These are phyloP conservation scores for Candida vaughaniae DNA, from an alignment of 805 yeast genomes.

Conservation along the genomic window DNA sequence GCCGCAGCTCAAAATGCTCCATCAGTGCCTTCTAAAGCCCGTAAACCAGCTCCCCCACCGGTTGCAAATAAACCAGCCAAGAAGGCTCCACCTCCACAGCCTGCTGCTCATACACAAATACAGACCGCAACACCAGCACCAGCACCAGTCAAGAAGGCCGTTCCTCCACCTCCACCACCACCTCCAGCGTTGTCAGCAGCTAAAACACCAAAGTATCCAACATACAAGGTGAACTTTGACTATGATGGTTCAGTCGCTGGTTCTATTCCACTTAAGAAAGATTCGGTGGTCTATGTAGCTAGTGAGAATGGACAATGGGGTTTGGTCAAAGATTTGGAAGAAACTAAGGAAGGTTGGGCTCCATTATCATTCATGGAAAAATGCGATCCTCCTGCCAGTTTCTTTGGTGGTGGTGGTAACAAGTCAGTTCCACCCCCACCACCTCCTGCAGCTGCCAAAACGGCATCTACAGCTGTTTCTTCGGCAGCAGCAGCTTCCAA, in stretches of 20 bases:
- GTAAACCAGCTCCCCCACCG: constrained; percentile 20
- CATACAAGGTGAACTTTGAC: constrained; percentile 82
- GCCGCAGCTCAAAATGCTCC: not conserved
- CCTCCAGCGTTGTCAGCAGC: constrained; percentile 67
- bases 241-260: constrained; percentile 85
- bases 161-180: constrained; percentile 51
- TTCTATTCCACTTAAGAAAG: constrained; percentile 74
- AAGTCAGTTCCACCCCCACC: constrained; percentile 40
- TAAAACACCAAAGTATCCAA: constrained; percentile 66
- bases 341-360: constrained; percentile 89
- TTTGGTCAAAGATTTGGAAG: constrained; percentile 75
- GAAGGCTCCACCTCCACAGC: constrained; percentile 15
- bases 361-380: constrained; percentile 87
- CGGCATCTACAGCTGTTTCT: constrained; percentile 18
- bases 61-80: constrained; percentile 8
- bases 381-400: constrained; percentile 46
- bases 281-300: constrained; percentile 68
- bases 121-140: constrained; percentile 46
- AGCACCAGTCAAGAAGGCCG: constrained; percentile 57
- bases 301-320: constrained; percentile 92
- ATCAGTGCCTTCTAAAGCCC: constrained; percentile 9
- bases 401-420: constrained; percentile 19
- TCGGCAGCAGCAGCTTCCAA: constrained; percentile 20
- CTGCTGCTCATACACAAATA: constrained; percentile 1
- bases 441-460: constrained; percentile 23